Evolutionary conservation across 1,284 basidiomycete species (phyloP).

Genomic region (Puccinia triticina): DNA sequence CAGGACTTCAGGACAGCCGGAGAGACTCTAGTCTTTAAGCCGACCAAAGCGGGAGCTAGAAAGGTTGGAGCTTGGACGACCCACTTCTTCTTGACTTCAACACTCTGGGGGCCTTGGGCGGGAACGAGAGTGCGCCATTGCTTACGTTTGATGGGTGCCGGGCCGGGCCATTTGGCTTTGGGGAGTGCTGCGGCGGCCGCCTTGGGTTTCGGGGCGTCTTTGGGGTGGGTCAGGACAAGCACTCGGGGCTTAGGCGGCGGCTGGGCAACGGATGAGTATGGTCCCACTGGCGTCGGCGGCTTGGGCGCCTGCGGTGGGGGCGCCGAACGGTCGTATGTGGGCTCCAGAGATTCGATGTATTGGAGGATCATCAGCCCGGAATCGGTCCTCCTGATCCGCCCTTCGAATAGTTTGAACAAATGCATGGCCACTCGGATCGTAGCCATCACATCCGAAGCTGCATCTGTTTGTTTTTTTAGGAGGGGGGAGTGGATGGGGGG

Average conservation of each 20-base stretch:
- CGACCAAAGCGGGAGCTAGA: background rate
- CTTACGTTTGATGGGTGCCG: background rate
- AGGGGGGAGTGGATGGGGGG: background rate
- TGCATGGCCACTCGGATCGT: constrained; percentile 27
- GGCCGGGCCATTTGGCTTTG: background rate
- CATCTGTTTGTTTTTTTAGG: constrained; percentile 34
- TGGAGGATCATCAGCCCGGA: constrained; percentile 7
- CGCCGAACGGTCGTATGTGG: background rate
- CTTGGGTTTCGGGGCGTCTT: background rate
- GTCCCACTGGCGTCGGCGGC: background rate
- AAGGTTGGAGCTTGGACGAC: background rate
- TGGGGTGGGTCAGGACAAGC: background rate
- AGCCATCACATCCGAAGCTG: constrained; percentile 33
- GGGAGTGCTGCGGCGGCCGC: background rate
- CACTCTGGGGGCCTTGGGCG: background rate
- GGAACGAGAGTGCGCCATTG: constrained; percentile 1
- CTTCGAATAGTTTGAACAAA: background rate
- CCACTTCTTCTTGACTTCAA: background rate
- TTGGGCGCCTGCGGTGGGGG: background rate
- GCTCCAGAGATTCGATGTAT: constrained; percentile 32
- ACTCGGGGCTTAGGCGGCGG: background rate
- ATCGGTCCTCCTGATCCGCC: background rate
- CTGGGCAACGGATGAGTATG: background rate
- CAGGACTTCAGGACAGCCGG: background rate
- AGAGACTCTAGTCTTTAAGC: background rate